Percentiles rank a stretch among this genome's conserved stretches.
Conservation (phyloP, 1,284 basidiomycete species). For the Boletus smithii region DNA sequence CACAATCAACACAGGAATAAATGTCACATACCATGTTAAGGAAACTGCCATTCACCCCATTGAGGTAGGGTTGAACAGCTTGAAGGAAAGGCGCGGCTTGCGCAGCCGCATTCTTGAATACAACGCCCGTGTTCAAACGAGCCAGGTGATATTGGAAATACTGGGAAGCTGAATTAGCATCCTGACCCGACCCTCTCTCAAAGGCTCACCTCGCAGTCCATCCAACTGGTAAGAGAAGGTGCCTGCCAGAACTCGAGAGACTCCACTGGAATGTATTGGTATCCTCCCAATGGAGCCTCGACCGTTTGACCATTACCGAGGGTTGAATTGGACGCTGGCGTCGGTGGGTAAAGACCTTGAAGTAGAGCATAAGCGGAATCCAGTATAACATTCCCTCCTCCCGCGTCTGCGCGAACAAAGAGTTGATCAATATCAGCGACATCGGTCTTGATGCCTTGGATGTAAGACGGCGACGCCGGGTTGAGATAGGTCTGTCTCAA, state of each 20-base stretch:
- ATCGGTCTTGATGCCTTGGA: slow-evolving; percentile 36
- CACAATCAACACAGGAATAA: not conserved
- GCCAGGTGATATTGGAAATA: slow-evolving; percentile 29
- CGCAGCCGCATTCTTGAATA: slow-evolving; percentile 35
- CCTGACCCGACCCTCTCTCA: not conserved
- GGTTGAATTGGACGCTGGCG: slow-evolving; percentile 31
- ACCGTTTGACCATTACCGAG: slow-evolving; percentile 50
- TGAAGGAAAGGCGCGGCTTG: slow-evolving; percentile 42
- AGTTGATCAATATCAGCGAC: slow-evolving; percentile 32
- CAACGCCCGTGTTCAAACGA: slow-evolving; percentile 30
- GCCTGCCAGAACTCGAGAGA: slow-evolving; percentile 30
- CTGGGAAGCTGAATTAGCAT: slow-evolving; percentile 7
- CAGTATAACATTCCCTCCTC: slow-evolving; percentile 44
- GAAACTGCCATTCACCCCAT: slow-evolving; percentile 39
- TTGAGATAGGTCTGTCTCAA: slow-evolving; percentile 40
- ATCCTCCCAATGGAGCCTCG: slow-evolving; percentile 48
- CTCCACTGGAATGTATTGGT: slow-evolving; percentile 39
- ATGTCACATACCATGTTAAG: slow-evolving; percentile 39
- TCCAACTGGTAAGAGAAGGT: slow-evolving; percentile 33
- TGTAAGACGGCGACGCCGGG: slow-evolving; percentile 27
- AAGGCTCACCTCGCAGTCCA: slow-evolving; percentile 29
- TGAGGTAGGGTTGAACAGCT: slow-evolving; percentile 39
- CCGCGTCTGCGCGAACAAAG: slow-evolving; percentile 39
- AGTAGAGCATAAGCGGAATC: slow-evolving; percentile 37
- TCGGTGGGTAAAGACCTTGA: slow-evolving; percentile 48